Evolutionary conservation across 140 eudicot species (phyloP).

Genomic region (Flaveria floridana): DNA sequence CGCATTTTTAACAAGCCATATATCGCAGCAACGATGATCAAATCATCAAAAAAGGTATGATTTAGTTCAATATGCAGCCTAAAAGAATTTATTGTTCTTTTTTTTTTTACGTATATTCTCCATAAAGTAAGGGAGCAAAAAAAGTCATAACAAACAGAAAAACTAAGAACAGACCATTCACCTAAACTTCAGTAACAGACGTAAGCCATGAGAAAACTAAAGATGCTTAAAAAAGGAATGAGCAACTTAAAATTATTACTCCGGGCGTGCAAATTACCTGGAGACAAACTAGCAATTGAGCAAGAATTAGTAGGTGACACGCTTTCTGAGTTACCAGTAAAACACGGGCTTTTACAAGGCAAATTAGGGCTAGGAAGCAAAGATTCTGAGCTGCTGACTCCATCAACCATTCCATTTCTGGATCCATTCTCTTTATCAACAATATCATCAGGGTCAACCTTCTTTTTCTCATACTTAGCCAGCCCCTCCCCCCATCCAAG

Average conservation of each 20-base stretch:
- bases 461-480: conserved; percentile 92
- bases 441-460: conserved; percentile 68
- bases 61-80: neutral
- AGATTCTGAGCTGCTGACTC: conserved; percentile 35
- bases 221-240: too few species aligned
- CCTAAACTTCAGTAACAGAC: neutral
- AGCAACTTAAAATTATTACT: neutral
- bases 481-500: conserved; percentile 99
- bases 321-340: conserved; percentile 47
- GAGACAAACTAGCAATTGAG: conserved; percentile 76
- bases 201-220: neutral
- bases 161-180: neutral
- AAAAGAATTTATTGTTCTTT: neutral
- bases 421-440: conserved; percentile 40
- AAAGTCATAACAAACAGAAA: conserved; percentile 3
- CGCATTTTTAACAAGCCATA: too few species aligned
- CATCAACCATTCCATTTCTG: conserved; percentile 29
- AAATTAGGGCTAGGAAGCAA: conserved; percentile 35
- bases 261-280: conserved; percentile 45
- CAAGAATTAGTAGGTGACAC: conserved; percentile 79
- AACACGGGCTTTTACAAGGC: conserved; percentile 59
- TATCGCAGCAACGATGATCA: neutral
- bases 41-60: neutral
- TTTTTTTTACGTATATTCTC: neutral
- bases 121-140: neutral